Evolutionary conservation across 352 stramenopile species (phyloP).

Genomic region (Phytophthora cryptogea): DNA sequence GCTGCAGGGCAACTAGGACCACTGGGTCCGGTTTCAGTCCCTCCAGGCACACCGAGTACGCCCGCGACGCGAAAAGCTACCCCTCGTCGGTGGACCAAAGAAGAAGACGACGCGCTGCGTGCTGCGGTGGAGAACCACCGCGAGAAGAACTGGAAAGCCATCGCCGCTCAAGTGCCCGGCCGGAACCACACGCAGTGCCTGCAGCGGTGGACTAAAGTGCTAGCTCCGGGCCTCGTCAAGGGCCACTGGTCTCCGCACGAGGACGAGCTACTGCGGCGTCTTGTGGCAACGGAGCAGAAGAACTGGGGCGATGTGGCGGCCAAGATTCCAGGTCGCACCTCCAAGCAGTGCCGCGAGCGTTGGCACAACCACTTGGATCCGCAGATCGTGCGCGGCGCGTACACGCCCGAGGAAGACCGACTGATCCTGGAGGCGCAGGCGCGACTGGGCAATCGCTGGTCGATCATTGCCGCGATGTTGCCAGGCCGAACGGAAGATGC

Average conservation of each 20-base stretch:
- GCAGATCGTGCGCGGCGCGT: slow-evolving; percentile 87
- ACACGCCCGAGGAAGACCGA: slow-evolving; percentile 88
- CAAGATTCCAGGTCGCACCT: slow-evolving; percentile 85
- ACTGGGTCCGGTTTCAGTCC: slow-evolving; percentile 26
- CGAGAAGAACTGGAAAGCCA: slow-evolving; percentile 93
- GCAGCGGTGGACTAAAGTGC: slow-evolving; percentile 92
- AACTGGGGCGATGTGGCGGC: slow-evolving; percentile 90
- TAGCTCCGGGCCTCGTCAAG: slow-evolving; percentile 88
- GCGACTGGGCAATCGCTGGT: slow-evolving; percentile 89
- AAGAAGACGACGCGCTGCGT: slow-evolving; percentile 89
- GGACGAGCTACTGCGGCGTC: slow-evolving; percentile 74
- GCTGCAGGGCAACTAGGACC: slow-evolving; percentile 19
- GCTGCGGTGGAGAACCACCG: slow-evolving; percentile 85
- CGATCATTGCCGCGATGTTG: slow-evolving; percentile 88
- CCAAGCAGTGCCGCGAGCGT: slow-evolving; percentile 90
- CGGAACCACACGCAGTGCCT: slow-evolving; percentile 92
- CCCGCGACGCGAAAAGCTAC: slow-evolving; percentile 72
- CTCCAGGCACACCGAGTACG: slow-evolving; percentile 26
- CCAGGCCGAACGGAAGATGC: slow-evolving; percentile 88
- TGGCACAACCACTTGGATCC: slow-evolving; percentile 92
- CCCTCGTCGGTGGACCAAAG: slow-evolving; percentile 83
- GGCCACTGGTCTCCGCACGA: slow-evolving; percentile 92
- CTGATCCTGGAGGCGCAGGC: slow-evolving; percentile 88
- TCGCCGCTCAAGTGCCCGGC: slow-evolving; percentile 84
- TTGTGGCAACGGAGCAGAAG: slow-evolving; percentile 86